Base-by-base conservation (phyloP, 2,329 filamentous ascomycete species). In the Lasiodiplodia sp. region DNA sequence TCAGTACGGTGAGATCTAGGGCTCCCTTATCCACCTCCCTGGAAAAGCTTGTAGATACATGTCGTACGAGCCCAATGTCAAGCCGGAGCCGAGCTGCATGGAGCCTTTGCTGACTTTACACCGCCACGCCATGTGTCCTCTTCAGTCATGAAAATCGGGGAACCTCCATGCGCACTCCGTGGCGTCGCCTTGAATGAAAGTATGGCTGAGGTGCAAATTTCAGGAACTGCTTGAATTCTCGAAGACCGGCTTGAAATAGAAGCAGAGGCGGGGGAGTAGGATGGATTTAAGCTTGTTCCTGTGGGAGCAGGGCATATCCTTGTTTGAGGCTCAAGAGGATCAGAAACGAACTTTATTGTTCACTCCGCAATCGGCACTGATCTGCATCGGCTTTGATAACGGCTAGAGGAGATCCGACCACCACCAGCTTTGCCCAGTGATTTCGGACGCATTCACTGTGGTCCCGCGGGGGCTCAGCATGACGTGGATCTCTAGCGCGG, bases 11-110 rank as follows among this genome's bases (percentile, higher is more conserved):
- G n/a, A n/a, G 44, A 47, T 47, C n/a, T 47, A 21, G 44, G 18
- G 44, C 44, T 47, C 18, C 28, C 10, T 21, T 1, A 21, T 10
- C 44, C n/a, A n/a, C 34, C n/a, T 10, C 18, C 6, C n/a, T 56
- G 52, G 28, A 18, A 56, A 56, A 56, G 52, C 52, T 56, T 56
- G 52, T 56, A 31, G 28, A 56, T 7, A 14, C 28, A 53, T 21
- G 52, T 56, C 52, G 52, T 56, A 56, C 52, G 52, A 56, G 25
- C 8, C 10, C 52, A 34, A 28, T 55, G 25, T 34, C 16, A 34
- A 5, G 14, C 11, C 40, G 40, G 52, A 31, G 23, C 52, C 52
- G 52, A 28, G 14, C 31, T 34, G 18, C 44, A 11, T 44, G 14
- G n/a, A 21, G 11, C 18, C 6, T 34, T 34, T 28, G 23, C 49